A percentile compares a stretch with the other conserved stretches of the same genome.
Evolutionary conservation across 805 yeast genomes (phyloP).

Genomic region (Yarrowia sp.): DNA sequence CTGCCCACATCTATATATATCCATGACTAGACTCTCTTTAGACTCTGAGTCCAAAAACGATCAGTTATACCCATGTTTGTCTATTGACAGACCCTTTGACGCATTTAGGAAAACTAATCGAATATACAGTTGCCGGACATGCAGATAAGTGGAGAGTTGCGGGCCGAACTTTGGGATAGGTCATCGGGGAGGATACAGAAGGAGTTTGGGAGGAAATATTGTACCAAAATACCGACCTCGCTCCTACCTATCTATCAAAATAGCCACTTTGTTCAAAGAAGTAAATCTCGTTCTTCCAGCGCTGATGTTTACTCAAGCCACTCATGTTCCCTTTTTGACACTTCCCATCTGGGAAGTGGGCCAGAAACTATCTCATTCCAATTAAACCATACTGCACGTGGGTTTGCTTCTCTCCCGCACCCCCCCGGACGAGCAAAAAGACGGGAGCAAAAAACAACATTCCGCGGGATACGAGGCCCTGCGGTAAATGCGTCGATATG

Average conservation of each 20-base stretch:
- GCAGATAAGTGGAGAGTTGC: not conserved
- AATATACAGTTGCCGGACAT: not conserved
- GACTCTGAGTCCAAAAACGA: slow-evolving; percentile 5
- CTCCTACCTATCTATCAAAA: too few relatives aligned
- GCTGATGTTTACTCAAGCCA: not conserved
- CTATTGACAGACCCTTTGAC: not conserved
- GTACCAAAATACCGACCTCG: not conserved
- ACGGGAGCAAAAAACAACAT: not conserved
- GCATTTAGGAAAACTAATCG: not conserved
- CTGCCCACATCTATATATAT: not conserved
- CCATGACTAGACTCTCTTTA: not conserved
- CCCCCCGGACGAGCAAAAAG: not conserved
- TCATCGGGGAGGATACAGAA: not conserved
- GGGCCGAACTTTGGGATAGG: not conserved
- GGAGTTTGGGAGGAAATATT: not conserved
- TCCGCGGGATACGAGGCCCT: not conserved
- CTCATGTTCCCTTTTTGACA: not conserved
- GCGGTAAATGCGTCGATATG: too few relatives aligned
- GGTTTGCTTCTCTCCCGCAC: not conserved
- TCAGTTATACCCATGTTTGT: not conserved
- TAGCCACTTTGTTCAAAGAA: too few relatives aligned
- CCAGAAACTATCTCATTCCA: not conserved
- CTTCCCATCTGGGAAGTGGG: not conserved
- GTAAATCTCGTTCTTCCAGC: too few relatives aligned
- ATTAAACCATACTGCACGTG: slow-evolving; percentile 9